Evolutionary conservation across 2,329 filamentous ascomycete species (phyloP).

Genomic region (Fusarium sulawesiense): DNA sequence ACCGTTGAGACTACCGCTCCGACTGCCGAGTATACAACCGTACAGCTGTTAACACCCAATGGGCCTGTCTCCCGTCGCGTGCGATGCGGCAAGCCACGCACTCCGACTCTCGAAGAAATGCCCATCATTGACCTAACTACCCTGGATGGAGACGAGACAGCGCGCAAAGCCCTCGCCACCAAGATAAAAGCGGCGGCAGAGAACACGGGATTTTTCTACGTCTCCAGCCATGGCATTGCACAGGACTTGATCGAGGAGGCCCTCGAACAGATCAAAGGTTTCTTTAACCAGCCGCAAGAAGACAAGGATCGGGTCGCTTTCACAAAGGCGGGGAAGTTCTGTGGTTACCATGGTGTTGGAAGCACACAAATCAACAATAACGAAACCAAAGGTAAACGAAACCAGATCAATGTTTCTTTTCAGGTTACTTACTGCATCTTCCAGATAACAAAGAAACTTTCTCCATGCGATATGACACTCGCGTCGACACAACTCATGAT

Average conservation of each 20-base stretch:
- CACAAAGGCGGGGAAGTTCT: conserved; percentile 14
- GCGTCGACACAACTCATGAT: background rate
- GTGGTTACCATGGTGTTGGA: conserved; percentile 11
- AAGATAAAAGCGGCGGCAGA: background rate
- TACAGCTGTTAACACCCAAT: conserved; percentile 9
- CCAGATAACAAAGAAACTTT: conserved; percentile 16
- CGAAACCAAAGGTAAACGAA: background rate
- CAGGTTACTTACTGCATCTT: background rate
- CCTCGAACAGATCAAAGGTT: background rate
- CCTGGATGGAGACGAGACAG: background rate
- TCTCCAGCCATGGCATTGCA: background rate
- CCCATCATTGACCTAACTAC: conserved; percentile 10
- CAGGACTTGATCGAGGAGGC: background rate
- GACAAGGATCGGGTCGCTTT: conserved; percentile 5
- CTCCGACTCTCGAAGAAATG: conserved; percentile 8
- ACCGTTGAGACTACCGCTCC: background rate
- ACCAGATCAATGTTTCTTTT: accelerated
- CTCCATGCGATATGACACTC: conserved; percentile 19
- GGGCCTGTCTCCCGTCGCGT: conserved; percentile 14
- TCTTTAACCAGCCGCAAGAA: background rate
- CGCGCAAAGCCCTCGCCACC: background rate
- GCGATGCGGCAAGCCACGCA: conserved; percentile 9
- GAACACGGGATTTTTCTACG: conserved; percentile 3
- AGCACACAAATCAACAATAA: conserved; percentile 15
- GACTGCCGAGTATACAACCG: background rate